Evolutionary conservation across 208 protist genomes (phyloP), one percentile per base, ranked within the genome.

Genomic region (Porcisia deanei): DNA sequence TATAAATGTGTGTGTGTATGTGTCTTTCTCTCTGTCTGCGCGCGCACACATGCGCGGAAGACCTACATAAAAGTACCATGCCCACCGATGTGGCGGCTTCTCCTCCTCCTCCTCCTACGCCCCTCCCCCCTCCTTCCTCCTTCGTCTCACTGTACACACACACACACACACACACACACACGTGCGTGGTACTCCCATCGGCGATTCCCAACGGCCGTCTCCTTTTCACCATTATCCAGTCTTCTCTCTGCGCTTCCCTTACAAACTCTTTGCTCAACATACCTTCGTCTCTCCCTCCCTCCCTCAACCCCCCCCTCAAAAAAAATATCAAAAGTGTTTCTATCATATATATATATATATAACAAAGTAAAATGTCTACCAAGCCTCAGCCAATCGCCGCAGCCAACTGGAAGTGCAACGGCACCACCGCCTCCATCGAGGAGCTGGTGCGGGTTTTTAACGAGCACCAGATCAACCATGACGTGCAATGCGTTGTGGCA

Each of bases 341-440:
- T 9, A 60, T 60, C 57, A 60, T 60, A 60, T 30, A 60, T 30
- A 60, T 30, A 60, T 34, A 49, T 49, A 52, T 52, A 52, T 52
- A 30, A 30, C 30, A 30, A 30, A 16, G 4, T n/a, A 85, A 25
- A 41, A 92, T 91, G 80, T 83, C 84, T 71, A 22, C 77, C 79
- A 97, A 97, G 87, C 94, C 94, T 10, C 90, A 94, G 75, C 94
- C 94, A 59, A 91, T 98, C 77, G 90, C 96, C 63, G 97, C 94
- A 59, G 97, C 94, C 59, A 99, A 99, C 91, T 98, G 96, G 93
- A 99, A 99, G 88, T 97, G 91, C 85, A 98, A 99, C 85, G 96
- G 96, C 73, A 96, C 84, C 0, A 72, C 85, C 60, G 76, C 68
- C n/a, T 94, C 87, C 64, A 80, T 97, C 66, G 76, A 84, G 30